Evolutionary conservation across 352 stramenopile genomes (phyloP).

Genomic region (Phytophthora cryptogea): DNA sequence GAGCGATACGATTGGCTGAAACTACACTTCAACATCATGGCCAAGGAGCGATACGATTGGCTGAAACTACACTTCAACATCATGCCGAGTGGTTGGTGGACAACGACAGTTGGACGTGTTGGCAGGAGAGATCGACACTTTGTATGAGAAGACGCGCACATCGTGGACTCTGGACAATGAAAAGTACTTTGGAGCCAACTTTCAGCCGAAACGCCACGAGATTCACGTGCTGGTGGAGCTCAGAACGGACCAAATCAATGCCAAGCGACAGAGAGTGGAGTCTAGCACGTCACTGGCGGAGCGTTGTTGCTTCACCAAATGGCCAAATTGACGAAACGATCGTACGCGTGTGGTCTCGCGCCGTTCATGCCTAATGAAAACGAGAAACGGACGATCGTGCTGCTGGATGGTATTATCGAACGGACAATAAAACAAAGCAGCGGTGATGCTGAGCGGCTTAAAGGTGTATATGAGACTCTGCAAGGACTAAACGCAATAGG

Average conservation of each 20-base stretch:
- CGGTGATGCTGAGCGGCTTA: background rate
- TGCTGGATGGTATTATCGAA: slow-evolving; percentile 3
- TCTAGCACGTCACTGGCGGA: no score
- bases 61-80: no score
- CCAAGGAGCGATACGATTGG: no score
- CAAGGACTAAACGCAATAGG: slow-evolving; percentile 1
- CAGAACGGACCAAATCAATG: no score
- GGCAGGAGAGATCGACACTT: slow-evolving; percentile 10
- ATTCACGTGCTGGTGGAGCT: slow-evolving; percentile 18
- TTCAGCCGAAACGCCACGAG: slow-evolving; percentile 6
- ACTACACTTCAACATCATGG: no score
- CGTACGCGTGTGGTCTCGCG: background rate
- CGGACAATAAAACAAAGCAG: slow-evolving; percentile 1
- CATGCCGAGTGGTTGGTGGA: slow-evolving; percentile 20
- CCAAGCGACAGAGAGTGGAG: no score
- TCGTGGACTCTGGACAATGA: background rate
- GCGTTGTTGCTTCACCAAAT: slow-evolving; percentile 7
- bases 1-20: no score
- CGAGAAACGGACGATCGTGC: slow-evolving; percentile 1
- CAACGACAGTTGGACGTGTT: slow-evolving; percentile 14
- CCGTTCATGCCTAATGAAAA: slow-evolving; percentile 12
- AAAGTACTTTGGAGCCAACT: background rate
- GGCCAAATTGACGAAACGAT: background rate
- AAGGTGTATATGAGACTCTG: background rate
- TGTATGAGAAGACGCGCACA: slow-evolving; percentile 19